Conservation (phyloP, 139 green algal genomes). For the Deuterostichococcus epilithicus region DNA sequence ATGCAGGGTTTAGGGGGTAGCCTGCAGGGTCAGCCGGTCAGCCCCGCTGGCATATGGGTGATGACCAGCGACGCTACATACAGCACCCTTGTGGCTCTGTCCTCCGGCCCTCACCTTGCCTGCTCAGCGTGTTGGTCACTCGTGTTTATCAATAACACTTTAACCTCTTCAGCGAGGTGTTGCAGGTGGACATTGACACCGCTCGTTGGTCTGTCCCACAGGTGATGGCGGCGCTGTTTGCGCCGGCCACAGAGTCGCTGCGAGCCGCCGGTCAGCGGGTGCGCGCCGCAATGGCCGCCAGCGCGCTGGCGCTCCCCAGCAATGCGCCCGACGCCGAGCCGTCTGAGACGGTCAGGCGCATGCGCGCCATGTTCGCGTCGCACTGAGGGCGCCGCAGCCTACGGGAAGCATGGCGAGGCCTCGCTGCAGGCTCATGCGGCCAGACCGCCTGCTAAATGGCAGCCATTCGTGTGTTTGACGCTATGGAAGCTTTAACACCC, state of each 20-base stretch:
- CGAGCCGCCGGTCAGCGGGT: not conserved
- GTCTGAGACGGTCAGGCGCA: not conserved
- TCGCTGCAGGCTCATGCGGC: too few species aligned
- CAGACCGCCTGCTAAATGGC: too few species aligned
- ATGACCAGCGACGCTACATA: slow-evolving; percentile 8
- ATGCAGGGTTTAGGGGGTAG: not conserved
- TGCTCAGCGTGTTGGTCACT: too few species aligned
- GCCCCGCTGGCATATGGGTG: too few species aligned
- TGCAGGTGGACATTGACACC: not conserved
- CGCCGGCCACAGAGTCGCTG: not conserved
- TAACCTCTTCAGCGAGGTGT: not conserved
- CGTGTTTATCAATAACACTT: not conserved
- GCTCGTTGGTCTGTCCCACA: too few species aligned
- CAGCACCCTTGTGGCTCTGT: slow-evolving; percentile 27
- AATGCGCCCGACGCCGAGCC: not conserved
- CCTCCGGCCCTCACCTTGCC: slow-evolving; percentile 21
- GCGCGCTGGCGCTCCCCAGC: not conserved
- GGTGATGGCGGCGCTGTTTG: slow-evolving; percentile 12
- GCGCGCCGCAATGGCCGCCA: not conserved
- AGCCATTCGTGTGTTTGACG: too few species aligned
- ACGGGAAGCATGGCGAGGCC: too few species aligned
- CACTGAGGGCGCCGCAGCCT: too few species aligned
- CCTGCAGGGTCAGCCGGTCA: too few species aligned
- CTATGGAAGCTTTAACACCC: too few species aligned
- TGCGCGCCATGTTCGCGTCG: not conserved